Percentiles rank a stretch among this genome's conserved stretches.
Conservation (phyloP, 2,329 filamentous ascomycete species). For the Microsporum ferrugineum region DNA sequence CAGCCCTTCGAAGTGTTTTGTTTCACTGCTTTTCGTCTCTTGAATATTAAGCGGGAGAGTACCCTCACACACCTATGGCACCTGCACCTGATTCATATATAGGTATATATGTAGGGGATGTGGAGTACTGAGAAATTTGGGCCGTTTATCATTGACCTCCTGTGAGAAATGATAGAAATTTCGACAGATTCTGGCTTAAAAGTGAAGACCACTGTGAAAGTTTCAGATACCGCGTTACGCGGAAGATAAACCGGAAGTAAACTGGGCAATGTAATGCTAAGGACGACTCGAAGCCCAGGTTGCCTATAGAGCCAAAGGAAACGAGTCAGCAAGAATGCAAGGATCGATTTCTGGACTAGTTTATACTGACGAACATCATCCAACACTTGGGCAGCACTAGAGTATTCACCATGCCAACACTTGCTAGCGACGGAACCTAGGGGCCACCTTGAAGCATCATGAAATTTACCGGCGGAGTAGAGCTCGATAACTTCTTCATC, state of each 20-base stretch:
- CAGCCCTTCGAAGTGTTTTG: neutral
- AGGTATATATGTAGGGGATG: neutral
- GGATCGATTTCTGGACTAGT: neutral
- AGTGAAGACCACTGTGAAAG: neutral
- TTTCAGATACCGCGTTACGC: neutral
- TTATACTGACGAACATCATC: neutral
- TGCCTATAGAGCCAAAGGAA: neutral
- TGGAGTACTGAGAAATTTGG: neutral
- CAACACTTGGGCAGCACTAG: neutral
- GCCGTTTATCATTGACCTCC: neutral
- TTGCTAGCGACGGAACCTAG: neutral
- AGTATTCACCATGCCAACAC: neutral
- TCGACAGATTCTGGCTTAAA: neutral
- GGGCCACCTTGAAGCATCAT: neutral
- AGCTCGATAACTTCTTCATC: neutral
- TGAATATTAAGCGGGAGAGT: neutral
- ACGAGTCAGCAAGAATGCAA: neutral
- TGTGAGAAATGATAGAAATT: neutral
- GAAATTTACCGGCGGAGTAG: neutral
- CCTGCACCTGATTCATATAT: neutral
- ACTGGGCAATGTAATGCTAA: neutral
- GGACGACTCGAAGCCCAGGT: neutral
- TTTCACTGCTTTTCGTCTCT: neutral
- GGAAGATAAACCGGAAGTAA: neutral
- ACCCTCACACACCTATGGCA: neutral